phyloP scores from a whole-genome alignment of 2,329 filamentous ascomycete species.

The Colletotrichum paranaense region DNA sequence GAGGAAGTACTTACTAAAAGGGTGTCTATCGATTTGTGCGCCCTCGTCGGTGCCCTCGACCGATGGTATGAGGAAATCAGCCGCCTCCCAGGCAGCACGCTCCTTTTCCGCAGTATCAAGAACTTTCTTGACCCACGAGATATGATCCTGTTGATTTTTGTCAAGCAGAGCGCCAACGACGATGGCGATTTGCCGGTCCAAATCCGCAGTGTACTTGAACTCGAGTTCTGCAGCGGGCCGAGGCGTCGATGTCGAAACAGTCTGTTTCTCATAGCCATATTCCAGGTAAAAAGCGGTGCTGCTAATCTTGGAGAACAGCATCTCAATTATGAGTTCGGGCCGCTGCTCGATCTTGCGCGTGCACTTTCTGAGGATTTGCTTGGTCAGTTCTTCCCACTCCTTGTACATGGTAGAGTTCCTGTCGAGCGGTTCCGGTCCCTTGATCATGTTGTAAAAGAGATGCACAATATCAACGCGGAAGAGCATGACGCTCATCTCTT shows the following conservation, averaged over 20 bases:
- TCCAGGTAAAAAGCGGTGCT: conserved; percentile 88
- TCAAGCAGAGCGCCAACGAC: conserved; percentile 84
- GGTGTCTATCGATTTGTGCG: conserved; percentile 43
- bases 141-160: conserved; percentile 78
- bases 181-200: conserved; percentile 80
- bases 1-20: conserved; percentile 60
- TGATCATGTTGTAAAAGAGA: conserved; percentile 90
- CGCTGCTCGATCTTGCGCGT: conserved; percentile 87
- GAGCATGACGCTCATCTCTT: conserved; percentile 88
- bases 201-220: conserved; percentile 78
- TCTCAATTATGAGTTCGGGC: conserved; percentile 87
- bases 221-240: conserved; percentile 84
- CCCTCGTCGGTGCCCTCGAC: conserved; percentile 42
- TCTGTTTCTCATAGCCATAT: conserved; percentile 87
- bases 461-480: conserved; percentile 92
- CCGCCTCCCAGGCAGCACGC: conserved; percentile 81
- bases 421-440: conserved; percentile 83
- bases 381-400: conserved; percentile 92
- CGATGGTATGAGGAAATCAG: conserved; percentile 69
- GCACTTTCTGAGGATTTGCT: conserved; percentile 84
- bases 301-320: conserved; percentile 94
- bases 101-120: conserved; percentile 77
- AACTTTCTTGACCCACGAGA: conserved; percentile 85
- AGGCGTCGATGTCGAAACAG: conserved; percentile 68
- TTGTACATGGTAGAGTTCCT: conserved; percentile 74